phyloP scores from a whole-genome alignment of 768 basidiomycete species.

The Suillus paluster region DNA sequence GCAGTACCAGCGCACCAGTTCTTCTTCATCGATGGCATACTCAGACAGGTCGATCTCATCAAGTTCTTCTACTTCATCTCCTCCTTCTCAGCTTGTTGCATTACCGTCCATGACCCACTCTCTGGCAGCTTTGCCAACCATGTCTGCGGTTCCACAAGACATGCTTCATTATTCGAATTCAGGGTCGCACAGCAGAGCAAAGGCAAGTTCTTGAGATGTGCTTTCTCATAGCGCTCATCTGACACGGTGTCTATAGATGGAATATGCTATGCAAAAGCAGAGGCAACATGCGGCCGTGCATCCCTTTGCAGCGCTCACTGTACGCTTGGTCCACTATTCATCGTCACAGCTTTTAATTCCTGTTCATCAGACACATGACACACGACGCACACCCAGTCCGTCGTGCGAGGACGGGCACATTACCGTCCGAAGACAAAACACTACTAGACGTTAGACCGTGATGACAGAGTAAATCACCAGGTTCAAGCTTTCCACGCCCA shows the following conservation, averaged over 20 bases:
- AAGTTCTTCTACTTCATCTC: slow-evolving; percentile 34
- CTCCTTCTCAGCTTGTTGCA: slow-evolving; percentile 32
- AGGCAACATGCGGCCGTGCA: slow-evolving; percentile 29
- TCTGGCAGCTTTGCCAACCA: slow-evolving; percentile 34
- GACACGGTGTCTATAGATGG: slow-evolving; percentile 30
- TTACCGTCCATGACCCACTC: slow-evolving; percentile 39
- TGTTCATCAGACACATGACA: slow-evolving; percentile 29
- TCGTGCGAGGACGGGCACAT: slow-evolving; percentile 36
- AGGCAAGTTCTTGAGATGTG: slow-evolving; percentile 18
- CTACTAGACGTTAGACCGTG: slow-evolving; percentile 25
- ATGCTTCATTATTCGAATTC: slow-evolving; percentile 37
- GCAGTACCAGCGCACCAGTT: slow-evolving; percentile 34
- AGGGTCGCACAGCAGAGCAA: slow-evolving; percentile 34
- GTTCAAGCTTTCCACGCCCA: neutral
- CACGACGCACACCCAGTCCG: slow-evolving; percentile 37
- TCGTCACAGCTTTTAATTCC: slow-evolving; percentile 9
- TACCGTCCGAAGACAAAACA: slow-evolving; percentile 36
- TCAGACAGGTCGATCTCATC: slow-evolving; percentile 39
- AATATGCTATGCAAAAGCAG: slow-evolving; percentile 35
- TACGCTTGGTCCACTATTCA: slow-evolving; percentile 15
- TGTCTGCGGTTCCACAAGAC: slow-evolving; percentile 34
- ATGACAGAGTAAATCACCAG: neutral
- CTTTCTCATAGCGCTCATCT: slow-evolving; percentile 6
- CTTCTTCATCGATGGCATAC: slow-evolving; percentile 37
- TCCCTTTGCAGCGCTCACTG: slow-evolving; percentile 26